A percentile compares a stretch with the other conserved stretches of the same genome.
These are phyloP conservation scores for Chalciporus chontae DNA, from an alignment of 768 basidiomycete species.

Conservation along the genomic window DNA sequence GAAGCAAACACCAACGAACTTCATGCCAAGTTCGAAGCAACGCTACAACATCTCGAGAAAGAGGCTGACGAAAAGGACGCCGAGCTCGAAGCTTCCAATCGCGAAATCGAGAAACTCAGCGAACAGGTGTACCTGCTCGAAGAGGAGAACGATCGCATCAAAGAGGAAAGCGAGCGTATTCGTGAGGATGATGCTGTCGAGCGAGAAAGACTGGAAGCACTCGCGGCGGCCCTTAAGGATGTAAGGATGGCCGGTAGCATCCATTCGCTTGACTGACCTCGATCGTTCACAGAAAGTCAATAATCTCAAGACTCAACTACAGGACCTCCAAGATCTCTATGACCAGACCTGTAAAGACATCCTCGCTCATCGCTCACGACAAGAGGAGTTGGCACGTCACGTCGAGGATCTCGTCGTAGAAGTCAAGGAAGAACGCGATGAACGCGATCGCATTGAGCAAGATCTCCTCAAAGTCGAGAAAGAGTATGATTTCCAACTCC, in stretches of 20 bases:
- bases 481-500: slow-evolving; percentile 58
- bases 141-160: slow-evolving; percentile 76
- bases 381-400: slow-evolving; percentile 75
- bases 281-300: slow-evolving; percentile 58
- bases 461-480: slow-evolving; percentile 57
- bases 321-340: slow-evolving; percentile 62
- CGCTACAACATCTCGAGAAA: slow-evolving; percentile 70
- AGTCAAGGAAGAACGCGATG: slow-evolving; percentile 53
- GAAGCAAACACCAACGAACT: slow-evolving; percentile 69
- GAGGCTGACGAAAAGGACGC: slow-evolving; percentile 78
- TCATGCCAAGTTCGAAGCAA: slow-evolving; percentile 70
- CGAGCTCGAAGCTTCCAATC: slow-evolving; percentile 68
- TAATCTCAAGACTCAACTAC: slow-evolving; percentile 58
- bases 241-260: slow-evolving; percentile 34
- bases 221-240: slow-evolving; percentile 77
- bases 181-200: slow-evolving; percentile 76
- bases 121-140: slow-evolving; percentile 82
- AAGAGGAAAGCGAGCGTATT: slow-evolving; percentile 63
- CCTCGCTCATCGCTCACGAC: slow-evolving; percentile 61
- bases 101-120: slow-evolving; percentile 76
- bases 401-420: slow-evolving; percentile 69
- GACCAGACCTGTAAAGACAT: slow-evolving; percentile 61
- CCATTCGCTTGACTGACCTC: not conserved
- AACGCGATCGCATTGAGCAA: slow-evolving; percentile 50
- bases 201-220: slow-evolving; percentile 60